A percentile compares a stretch with the other conserved stretches of the same genome.
Evolutionary conservation across 179 eudicot genomes (phyloP).

Genomic region (Spinacia oleracea): DNA sequence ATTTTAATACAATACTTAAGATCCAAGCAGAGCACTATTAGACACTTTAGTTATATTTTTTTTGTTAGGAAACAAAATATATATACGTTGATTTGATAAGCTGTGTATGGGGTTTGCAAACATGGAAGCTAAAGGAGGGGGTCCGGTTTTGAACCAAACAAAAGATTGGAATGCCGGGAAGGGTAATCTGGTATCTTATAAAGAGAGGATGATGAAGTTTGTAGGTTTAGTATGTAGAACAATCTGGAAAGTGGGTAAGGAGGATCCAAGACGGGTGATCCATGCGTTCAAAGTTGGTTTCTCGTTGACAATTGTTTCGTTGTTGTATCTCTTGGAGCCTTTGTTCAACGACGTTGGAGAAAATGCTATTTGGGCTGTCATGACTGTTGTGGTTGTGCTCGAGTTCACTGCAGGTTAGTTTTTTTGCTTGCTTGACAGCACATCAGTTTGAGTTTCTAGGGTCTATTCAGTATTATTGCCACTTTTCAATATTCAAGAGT

Average conservation of each 20-base stretch:
- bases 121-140: constrained; percentile 22
- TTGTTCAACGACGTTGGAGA: constrained; percentile 64
- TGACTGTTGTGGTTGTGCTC: constrained; percentile 95
- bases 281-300: constrained; percentile 83
- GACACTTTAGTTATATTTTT: background rate
- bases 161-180: constrained; percentile 24
- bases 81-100: constrained; percentile 20
- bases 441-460: background rate
- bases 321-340: constrained; percentile 74
- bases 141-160: background rate
- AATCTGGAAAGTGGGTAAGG: constrained; percentile 57
- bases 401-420: constrained; percentile 84
- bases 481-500: no score
- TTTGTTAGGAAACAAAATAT: background rate
- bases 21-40: background rate
- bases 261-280: constrained; percentile 72
- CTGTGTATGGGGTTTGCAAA: constrained; percentile 24
- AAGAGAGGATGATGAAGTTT: constrained; percentile 28
- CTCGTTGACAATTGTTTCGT: constrained; percentile 70
- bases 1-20: constrained; percentile 3
- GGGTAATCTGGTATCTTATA: constrained; percentile 7
- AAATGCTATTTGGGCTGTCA: constrained; percentile 90
- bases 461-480: background rate
- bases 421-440: background rate
- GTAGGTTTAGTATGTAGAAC: constrained; percentile 34